Conservation (phyloP, 805 yeast genomes). For the Saccharomyces mikatae region DNA sequence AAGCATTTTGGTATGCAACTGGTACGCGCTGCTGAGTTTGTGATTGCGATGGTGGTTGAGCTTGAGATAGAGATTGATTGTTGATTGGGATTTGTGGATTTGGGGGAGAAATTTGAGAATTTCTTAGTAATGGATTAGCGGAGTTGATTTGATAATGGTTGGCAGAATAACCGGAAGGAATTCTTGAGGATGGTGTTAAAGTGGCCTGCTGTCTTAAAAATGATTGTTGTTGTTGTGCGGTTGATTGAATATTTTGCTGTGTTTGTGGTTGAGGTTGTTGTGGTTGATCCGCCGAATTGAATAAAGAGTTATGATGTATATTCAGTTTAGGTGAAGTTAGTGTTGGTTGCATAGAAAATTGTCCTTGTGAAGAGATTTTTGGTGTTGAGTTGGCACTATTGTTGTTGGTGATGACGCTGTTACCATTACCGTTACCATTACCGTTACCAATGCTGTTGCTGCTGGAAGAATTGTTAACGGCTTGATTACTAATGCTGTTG, state of each 20-base stretch:
- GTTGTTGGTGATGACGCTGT: conserved; percentile 1
- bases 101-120: conserved; percentile 23
- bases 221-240: conserved; percentile 24
- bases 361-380: conserved; percentile 7
- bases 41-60: conserved; percentile 15
- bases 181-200: conserved; percentile 27
- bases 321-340: not conserved
- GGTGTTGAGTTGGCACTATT: conserved; percentile 5
- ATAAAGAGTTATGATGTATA: not conserved
- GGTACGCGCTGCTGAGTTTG: conserved; percentile 3
- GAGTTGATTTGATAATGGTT: conserved; percentile 18
- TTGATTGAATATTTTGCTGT: conserved; percentile 5
- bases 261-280: conserved; percentile 4
- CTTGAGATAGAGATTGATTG: conserved; percentile 5
- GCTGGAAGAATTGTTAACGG: conserved; percentile 2
- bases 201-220: conserved; percentile 25
- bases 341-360: conserved; percentile 5
- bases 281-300: not conserved
- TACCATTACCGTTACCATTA: conserved; percentile 18
- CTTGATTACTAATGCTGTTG: conserved; percentile 7
- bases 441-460: conserved; percentile 10
- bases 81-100: conserved; percentile 10
- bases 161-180: conserved; percentile 30
- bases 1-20: conserved; percentile 4
- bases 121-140: conserved; percentile 28